Percentiles rank a stretch among this genome's conserved stretches.
Conservation (phyloP, 306 rosid species). For the Echinosophora koreensis region DNA sequence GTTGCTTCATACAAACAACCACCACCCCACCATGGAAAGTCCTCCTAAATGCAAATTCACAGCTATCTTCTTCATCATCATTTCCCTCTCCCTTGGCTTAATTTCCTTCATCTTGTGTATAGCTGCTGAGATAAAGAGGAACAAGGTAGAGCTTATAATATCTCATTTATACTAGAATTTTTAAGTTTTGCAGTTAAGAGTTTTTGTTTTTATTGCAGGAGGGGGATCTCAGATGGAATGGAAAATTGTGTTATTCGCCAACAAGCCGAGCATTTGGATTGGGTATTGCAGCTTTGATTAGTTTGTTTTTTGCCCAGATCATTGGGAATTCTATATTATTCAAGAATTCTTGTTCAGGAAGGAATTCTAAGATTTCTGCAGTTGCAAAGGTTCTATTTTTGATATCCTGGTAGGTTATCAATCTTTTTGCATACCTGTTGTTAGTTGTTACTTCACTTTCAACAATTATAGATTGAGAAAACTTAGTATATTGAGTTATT, state of each 20-base stretch:
- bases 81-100: slow-evolving; percentile 63
- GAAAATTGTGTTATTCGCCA: slow-evolving; percentile 65
- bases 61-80: slow-evolving; percentile 38
- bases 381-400: slow-evolving; percentile 53
- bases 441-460: background rate
- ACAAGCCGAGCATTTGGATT: slow-evolving; percentile 67
- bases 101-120: slow-evolving; percentile 67
- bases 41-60: slow-evolving; percentile 44
- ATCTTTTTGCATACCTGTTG: slow-evolving; percentile 16
- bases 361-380: slow-evolving; percentile 45
- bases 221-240: slow-evolving; percentile 63
- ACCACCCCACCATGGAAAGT: slow-evolving; percentile 56
- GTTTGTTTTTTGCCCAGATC: slow-evolving; percentile 65
- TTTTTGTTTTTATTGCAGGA: slow-evolving; percentile 44
- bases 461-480: background rate
- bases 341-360: slow-evolving; percentile 44
- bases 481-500: background rate
- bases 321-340: slow-evolving; percentile 58
- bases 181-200: background rate
- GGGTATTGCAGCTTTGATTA: slow-evolving; percentile 69
- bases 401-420: slow-evolving; percentile 73
- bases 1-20: slow-evolving; percentile 27
- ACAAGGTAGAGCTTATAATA: slow-evolving; percentile 51
- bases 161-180: background rate
- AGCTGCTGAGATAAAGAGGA: slow-evolving; percentile 66